Evolutionary conservation across 768 basidiomycete species (phyloP).

Genomic region (Boletus reticuloceps): DNA sequence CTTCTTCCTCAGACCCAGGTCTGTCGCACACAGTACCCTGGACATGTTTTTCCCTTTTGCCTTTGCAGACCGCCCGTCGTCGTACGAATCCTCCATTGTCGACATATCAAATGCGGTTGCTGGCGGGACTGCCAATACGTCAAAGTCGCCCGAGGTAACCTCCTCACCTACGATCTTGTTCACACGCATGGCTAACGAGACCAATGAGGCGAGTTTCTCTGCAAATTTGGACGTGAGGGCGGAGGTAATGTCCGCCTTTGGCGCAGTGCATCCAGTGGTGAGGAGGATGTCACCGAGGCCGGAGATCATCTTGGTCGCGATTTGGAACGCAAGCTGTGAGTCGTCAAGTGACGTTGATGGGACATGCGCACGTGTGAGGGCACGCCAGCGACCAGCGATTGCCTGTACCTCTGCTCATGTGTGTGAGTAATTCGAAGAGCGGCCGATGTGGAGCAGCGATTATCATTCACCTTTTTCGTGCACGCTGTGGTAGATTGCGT

Average conservation of each 20-base stretch:
- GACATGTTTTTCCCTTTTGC: background rate
- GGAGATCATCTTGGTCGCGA: conserved; percentile 21
- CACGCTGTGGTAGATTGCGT: conserved; percentile 33
- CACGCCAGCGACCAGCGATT: conserved; percentile 44
- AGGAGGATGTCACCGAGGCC: conserved; percentile 31
- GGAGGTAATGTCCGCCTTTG: conserved; percentile 33
- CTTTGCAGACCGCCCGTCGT: conserved; percentile 20
- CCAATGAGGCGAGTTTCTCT: conserved; percentile 41
- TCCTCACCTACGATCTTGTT: conserved; percentile 38
- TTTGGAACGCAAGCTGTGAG: conserved; percentile 21
- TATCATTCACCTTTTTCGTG: conserved; percentile 35
- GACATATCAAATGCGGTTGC: conserved; percentile 22
- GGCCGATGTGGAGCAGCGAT: background rate
- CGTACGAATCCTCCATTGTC: conserved; percentile 33
- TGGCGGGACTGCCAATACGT: conserved; percentile 27
- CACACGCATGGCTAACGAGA: conserved; percentile 45
- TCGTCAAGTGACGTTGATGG: conserved; percentile 24
- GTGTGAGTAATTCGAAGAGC: background rate
- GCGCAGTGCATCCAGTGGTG: conserved; percentile 23
- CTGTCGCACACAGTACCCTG: conserved; percentile 36
- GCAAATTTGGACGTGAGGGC: conserved; percentile 43
- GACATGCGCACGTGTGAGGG: conserved; percentile 36
- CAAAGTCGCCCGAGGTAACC: conserved; percentile 31
- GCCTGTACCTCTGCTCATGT: conserved; percentile 39
- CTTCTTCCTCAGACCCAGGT: conserved; percentile 35